Evolutionary conservation across 176 grass and related monocot species (phyloP).

Genomic region (Coix lacrymajobi): DNA sequence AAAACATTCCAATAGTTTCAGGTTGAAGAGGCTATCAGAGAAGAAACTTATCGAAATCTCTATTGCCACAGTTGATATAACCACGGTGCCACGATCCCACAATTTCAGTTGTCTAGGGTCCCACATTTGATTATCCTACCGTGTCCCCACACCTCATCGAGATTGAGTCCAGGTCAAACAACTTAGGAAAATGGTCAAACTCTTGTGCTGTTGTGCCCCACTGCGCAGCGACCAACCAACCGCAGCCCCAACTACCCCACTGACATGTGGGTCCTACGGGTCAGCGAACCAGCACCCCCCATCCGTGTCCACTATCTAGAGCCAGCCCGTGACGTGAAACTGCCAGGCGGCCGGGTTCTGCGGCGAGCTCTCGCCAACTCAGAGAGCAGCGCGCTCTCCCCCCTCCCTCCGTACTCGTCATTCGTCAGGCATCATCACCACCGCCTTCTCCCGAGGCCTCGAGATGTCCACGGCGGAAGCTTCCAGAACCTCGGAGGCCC

Average conservation of each 20-base stretch:
- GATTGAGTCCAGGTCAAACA: background rate
- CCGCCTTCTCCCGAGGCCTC: background rate
- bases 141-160: too few species aligned
- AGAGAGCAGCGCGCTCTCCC: background rate
- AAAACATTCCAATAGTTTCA: too few species aligned
- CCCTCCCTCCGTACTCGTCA: background rate
- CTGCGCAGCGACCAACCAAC: background rate
- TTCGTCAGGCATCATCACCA: background rate
- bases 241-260: background rate
- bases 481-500: constrained; percentile 60
- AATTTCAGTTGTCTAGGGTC: too few species aligned
- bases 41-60: too few species aligned
- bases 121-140: too few species aligned
- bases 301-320: background rate
- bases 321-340: background rate
- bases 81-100: too few species aligned
- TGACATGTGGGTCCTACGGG: background rate
- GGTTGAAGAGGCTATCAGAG: too few species aligned
- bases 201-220: background rate
- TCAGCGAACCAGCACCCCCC: background rate
- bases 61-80: too few species aligned
- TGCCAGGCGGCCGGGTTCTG: background rate
- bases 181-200: background rate
- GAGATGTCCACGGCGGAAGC: constrained; percentile 7
- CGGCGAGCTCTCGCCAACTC: background rate